A percentile compares a stretch with the other conserved stretches of the same genome.
Conservation (phyloP, 345 rosid species). For the Triadica sebifera region DNA sequence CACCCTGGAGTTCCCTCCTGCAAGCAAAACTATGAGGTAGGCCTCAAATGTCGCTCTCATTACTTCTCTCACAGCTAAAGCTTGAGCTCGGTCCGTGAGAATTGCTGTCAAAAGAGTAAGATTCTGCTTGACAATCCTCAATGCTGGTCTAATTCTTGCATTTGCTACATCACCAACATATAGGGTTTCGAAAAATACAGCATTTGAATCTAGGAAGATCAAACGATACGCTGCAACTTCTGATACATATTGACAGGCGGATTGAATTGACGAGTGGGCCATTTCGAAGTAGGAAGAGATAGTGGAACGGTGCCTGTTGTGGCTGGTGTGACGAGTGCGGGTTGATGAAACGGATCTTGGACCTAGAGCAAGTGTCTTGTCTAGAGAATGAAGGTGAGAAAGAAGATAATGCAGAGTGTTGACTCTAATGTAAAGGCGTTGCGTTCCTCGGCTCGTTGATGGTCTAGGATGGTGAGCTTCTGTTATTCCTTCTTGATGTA, state of each 20-base stretch:
- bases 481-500: constrained; percentile 15
- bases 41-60: constrained; percentile 80
- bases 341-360: constrained; percentile 40
- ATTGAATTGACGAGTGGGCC: constrained; percentile 51
- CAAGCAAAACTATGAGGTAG: constrained; percentile 79
- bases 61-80: constrained; percentile 70
- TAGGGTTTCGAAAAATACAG: constrained; percentile 66
- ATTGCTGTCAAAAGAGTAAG: constrained; percentile 67
- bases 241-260: constrained; percentile 79
- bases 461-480: constrained; percentile 75
- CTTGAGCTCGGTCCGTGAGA: constrained; percentile 66
- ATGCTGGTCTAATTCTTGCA: constrained; percentile 56
- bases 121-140: constrained; percentile 70
- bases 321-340: constrained; percentile 12
- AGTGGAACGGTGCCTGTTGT: constrained; percentile 27
- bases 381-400: constrained; percentile 73
- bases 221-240: constrained; percentile 88
- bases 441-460: constrained; percentile 90
- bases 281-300: constrained; percentile 57
- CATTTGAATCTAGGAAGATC: constrained; percentile 70
- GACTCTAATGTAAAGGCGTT: constrained; percentile 80
- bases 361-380: constrained; percentile 67
- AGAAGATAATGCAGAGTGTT: constrained; percentile 76
- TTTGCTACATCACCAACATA: constrained; percentile 59
- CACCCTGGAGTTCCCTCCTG: constrained; percentile 60